phyloP scores from a whole-genome alignment of 192 early-diverging fungal genomes.

The Allomyces arbusculus region DNA sequence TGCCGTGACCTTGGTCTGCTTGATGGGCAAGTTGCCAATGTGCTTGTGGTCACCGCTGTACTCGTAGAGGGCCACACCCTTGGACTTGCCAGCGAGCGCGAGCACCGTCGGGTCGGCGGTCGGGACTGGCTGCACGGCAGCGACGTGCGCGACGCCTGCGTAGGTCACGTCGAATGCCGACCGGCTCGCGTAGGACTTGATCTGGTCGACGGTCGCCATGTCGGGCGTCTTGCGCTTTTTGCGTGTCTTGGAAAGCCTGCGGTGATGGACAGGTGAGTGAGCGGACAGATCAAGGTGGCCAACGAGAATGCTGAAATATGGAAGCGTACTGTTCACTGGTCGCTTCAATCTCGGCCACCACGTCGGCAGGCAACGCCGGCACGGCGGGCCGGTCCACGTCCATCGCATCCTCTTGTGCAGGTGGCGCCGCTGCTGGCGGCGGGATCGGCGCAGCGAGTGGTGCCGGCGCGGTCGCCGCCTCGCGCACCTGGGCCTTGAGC shows the following conservation, averaged over 20 bases:
- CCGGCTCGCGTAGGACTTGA: neutral
- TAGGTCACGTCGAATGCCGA: neutral
- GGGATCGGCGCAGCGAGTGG: too few species aligned
- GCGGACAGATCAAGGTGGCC: neutral
- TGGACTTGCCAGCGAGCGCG: slow-evolving; percentile 22
- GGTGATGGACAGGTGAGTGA: slow-evolving; percentile 13
- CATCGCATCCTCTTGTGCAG: slow-evolving; percentile 17
- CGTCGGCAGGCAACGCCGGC: slow-evolving; percentile 15
- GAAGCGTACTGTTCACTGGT: slow-evolving; percentile 25
- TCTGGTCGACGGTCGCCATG: neutral
- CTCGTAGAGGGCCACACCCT: slow-evolving; percentile 8
- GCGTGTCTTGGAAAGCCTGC: slow-evolving; percentile 39
- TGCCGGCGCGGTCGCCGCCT: slow-evolving; percentile 11
- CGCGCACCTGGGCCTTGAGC: neutral
- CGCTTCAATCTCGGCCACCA: slow-evolving; percentile 26
- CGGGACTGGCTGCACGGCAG: slow-evolving; percentile 45
- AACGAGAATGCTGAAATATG: neutral
- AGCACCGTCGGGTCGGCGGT: slow-evolving; percentile 36
- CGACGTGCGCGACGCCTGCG: slow-evolving; percentile 22
- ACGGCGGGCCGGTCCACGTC: slow-evolving; percentile 23
- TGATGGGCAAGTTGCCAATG: slow-evolving; percentile 13
- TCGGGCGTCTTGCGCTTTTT: slow-evolving; percentile 66
- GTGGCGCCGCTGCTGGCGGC: slow-evolving; percentile 5
- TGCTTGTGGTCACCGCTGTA: neutral
- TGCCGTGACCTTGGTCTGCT: slow-evolving; percentile 40